Evolutionary conservation across 1,284 basidiomycete species (phyloP), one percentile per base, ranked within the genome.

Genomic region (Gymnopus androsaceus): DNA sequence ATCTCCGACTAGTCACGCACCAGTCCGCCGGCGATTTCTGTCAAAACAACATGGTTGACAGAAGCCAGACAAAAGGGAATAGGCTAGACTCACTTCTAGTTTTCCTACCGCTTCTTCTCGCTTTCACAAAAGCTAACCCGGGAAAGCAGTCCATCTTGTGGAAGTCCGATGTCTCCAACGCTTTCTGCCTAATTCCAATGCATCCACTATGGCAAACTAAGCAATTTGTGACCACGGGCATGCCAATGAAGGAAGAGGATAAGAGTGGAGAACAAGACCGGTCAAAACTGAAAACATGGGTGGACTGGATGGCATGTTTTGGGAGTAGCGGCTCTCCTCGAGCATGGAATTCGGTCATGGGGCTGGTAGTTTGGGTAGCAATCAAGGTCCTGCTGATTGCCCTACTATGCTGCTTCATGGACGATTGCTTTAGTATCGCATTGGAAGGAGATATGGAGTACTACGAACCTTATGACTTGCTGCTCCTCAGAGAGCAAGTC

Each of bases 141-240:
- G 38, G 42, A 12, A 34, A 42, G 4, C 51, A 59, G 2, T 30
- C 67, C 0, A 56, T 57, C 30, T 56, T 69, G 0, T 70, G 57
- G 54, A 72, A 70, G 54, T 67, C 65, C 1, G 68, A 72, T 50
- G 56, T 68, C 25, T 36, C 65, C 0, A 62, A 70, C 14, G 77
- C 78, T 0, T 80, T 75, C 41, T 62, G 66, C 0, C 61, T 63
- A 0, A 58, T 76, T 1, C 77, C 76, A 0, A 66, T 77, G 59
- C 71, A 75, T 38, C 70, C 68, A 0, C 49, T 67, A 0, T 81
- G 76, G 77, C 78, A 81, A 49, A 54, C 79, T 3, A 72, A 73
- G 36, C 77, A 80, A 36, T 57, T 76, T 0, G 64, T 72, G 0
- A 68, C 62, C 0, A 58, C 78, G 7, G 59, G 68, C 0, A 15